Evolutionary conservation across 73 alveolate species (phyloP), one percentile per base, ranked within the genome.

Genomic region (Paramecium sonneborni): DNA sequence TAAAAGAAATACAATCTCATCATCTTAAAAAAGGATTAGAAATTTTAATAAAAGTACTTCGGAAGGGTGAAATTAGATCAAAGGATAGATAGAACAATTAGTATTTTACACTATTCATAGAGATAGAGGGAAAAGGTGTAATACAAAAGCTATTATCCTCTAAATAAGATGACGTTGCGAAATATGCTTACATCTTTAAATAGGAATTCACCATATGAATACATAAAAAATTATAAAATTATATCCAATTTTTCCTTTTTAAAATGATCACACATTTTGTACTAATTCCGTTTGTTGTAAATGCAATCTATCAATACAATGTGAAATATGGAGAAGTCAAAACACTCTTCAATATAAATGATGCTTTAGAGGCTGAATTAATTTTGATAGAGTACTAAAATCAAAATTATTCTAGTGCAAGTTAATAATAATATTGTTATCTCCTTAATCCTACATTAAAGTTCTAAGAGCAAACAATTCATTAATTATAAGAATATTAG

Each of bases 131-230:
- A 62, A 26, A 30, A 62, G 84, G 39, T 30, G 84, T 32, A 62
- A 62, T 62, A 30, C 9, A 62, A 62, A 62, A 62, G 44, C 84
- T 62, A 62, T 30, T 32, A 62, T 62, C 84, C 39, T 62, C 5
- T 32, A 62, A 32, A 62, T 32, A 32, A 26, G 84, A 62, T 62
- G 84, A 62, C 84, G 84, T 62, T 62, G 84, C 84, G 84, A 32
- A 62, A 62, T 62, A 62, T 62, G 84, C 84, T 62, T 26, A 12
- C 39, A 30, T 62, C 39, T 62, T 62, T 62, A 62, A 62, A 62
- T 26, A 62, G 44, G 84, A 62, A 62, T 62, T 62, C 84, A 32
- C 84, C 84, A 14, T 62, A 62, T 62, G 84, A 62, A 62, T 62
- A 62, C 84, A 62, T 62, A 3, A 62, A 62, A 30, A 62, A 62